Conservation (phyloP, 2,329 filamentous ascomycete genomes). For the Claviceps maximensis region DNA sequence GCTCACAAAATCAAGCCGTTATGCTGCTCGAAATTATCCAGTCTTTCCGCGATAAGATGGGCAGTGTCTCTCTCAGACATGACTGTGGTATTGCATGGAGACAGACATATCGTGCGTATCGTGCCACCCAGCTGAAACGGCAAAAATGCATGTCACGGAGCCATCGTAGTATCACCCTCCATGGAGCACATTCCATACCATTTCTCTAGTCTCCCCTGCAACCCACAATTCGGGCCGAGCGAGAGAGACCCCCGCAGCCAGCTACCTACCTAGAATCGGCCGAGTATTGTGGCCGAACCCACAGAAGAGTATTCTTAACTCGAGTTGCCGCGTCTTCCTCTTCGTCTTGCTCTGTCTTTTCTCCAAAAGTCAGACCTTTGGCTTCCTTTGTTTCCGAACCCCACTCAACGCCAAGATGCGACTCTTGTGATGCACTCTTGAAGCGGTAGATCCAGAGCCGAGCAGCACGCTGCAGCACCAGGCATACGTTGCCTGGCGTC, state of each 20-base stretch:
- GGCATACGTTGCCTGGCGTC: not conserved
- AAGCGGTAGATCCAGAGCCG: constrained; percentile 5
- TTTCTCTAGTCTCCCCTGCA: not conserved
- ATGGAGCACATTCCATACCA: not conserved
- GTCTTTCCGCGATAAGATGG: no score
- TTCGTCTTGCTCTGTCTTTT: not conserved
- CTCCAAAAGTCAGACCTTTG: not conserved
- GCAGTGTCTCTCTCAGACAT: no score
- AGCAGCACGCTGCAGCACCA: not conserved
- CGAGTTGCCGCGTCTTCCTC: not conserved
- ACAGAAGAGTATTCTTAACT: no score
- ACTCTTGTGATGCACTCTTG: constrained; percentile 1
- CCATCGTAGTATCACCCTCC: not conserved
- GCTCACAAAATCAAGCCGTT: no score
- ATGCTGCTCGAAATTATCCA: no score
- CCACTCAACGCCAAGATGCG: not conserved
- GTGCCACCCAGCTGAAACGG: not conserved
- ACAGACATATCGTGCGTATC: no score
- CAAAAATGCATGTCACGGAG: not conserved
- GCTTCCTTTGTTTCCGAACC: not conserved
- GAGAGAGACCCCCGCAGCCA: no score
- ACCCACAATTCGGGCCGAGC: not conserved
- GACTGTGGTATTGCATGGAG: no score
- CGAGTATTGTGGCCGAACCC: not conserved
- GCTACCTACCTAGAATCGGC: not conserved